Percentiles rank a stretch among this genome's conserved stretches.
phyloP scores from a whole-genome alignment of 805 yeast species.

The Schwanniomyces occidentalis region DNA sequence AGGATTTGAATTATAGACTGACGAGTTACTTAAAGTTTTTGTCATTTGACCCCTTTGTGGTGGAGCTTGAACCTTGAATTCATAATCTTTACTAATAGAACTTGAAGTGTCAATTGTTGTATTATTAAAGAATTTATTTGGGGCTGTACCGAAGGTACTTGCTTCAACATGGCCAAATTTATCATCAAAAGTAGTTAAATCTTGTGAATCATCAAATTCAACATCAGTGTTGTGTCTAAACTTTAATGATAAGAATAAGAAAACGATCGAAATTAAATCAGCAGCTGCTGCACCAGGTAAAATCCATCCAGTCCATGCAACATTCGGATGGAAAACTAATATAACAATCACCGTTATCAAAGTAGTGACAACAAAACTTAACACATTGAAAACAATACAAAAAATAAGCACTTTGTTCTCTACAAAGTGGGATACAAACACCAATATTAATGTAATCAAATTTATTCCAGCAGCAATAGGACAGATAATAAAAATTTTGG shows the following conservation, averaged over 20 bases:
- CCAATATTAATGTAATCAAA: slow-evolving; percentile 33
- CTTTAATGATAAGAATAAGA: slow-evolving; percentile 37
- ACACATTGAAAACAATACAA: slow-evolving; percentile 44
- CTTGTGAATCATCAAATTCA: slow-evolving; percentile 15
- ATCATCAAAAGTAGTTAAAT: slow-evolving; percentile 20
- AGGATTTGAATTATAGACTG: slow-evolving; percentile 32
- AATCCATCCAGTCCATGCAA: slow-evolving; percentile 74
- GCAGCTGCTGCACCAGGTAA: slow-evolving; percentile 66
- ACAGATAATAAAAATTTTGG: slow-evolving; percentile 54
- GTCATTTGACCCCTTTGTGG: slow-evolving; percentile 3
- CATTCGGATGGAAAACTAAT: slow-evolving; percentile 62
- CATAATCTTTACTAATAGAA: slow-evolving; percentile 26
- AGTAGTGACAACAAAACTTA: slow-evolving; percentile 57
- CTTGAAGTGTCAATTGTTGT: slow-evolving; percentile 14
- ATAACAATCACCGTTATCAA: slow-evolving; percentile 55
- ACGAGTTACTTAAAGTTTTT: slow-evolving; percentile 17
- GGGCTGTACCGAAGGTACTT: slow-evolving; percentile 14
- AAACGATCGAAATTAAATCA: slow-evolving; percentile 51
- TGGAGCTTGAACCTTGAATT: slow-evolving; percentile 14
- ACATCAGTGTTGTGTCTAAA: slow-evolving; percentile 24
- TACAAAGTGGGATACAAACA: slow-evolving; percentile 25
- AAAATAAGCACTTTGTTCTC: slow-evolving; percentile 28
- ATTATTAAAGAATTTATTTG: slow-evolving; percentile 7
- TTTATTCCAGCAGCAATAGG: slow-evolving; percentile 71
- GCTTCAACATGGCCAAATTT: slow-evolving; percentile 13